These are phyloP conservation scores for Setaria italica DNA, from an alignment of 202 grass and related monocot species.

Conservation along the genomic window DNA sequence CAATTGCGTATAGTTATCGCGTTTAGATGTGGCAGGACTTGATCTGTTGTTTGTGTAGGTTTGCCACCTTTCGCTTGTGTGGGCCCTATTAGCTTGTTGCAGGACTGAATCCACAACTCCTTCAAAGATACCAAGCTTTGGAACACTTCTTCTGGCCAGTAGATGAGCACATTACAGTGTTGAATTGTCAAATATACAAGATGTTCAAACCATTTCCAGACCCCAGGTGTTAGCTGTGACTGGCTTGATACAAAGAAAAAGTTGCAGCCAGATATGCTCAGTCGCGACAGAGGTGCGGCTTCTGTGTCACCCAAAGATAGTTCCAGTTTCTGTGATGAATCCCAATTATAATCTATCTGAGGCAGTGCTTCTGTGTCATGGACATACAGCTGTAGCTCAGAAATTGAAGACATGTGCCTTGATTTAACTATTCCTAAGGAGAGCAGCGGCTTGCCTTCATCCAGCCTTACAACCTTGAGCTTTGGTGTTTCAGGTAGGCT, in stretches of 20 bases:
- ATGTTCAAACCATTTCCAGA: conserved; percentile 21
- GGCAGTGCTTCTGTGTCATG: neutral
- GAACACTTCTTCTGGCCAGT: conserved; percentile 33
- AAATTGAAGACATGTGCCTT: neutral
- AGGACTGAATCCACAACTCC: too few relatives aligned
- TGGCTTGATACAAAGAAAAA: neutral
- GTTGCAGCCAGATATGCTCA: neutral
- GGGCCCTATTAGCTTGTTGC: too few relatives aligned
- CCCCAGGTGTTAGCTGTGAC: neutral
- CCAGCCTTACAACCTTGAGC: neutral
- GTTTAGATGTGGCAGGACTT: too few relatives aligned
- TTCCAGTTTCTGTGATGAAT: too few relatives aligned
- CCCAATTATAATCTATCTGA: too few relatives aligned
- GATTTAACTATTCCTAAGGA: neutral
- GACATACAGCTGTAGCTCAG: accelerated
- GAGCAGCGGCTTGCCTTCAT: neutral
- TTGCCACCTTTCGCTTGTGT: too few relatives aligned
- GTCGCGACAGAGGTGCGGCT: neutral
- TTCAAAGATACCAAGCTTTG: neutral
- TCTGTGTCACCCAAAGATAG: neutral
- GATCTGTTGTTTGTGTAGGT: too few relatives aligned
- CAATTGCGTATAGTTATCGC: too few relatives aligned
- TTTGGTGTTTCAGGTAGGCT: conserved; percentile 18
- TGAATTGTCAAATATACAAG: neutral
- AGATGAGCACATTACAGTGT: neutral